Conservation (phyloP, 2,329 filamentous ascomycete species). For the Fusarium sp. region DNA sequence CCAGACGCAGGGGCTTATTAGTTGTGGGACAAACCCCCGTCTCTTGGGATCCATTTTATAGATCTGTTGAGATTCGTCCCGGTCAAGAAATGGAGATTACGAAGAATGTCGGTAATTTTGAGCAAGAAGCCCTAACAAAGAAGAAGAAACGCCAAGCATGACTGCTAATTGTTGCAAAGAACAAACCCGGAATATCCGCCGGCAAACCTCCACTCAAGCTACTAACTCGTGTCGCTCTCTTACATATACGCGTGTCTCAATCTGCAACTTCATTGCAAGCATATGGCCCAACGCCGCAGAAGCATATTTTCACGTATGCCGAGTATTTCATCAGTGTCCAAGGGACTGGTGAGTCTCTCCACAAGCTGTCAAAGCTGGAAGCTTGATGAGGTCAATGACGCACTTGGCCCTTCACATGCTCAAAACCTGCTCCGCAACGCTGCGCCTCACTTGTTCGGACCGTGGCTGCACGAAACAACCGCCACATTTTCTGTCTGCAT, state of each 20-base stretch:
- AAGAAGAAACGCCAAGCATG: constrained; percentile 34
- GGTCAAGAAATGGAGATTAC: background rate
- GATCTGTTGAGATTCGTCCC: constrained; percentile 40
- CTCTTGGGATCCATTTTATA: constrained; percentile 32
- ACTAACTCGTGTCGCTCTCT: constrained; percentile 8
- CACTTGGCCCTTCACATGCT: constrained; percentile 44
- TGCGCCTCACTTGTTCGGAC: constrained; percentile 8
- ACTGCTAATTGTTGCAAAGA: constrained; percentile 23
- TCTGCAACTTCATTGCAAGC: background rate
- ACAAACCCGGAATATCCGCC: constrained; percentile 27
- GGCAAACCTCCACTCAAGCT: background rate
- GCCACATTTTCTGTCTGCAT: background rate
- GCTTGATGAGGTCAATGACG: constrained; percentile 39
- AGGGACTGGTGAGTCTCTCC: constrained; percentile 3
- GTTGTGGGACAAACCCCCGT: constrained; percentile 41
- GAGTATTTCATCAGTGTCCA: background rate
- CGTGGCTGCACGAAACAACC: background rate
- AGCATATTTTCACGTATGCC: background rate
- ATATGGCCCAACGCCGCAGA: background rate
- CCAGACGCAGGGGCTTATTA: constrained; percentile 47
- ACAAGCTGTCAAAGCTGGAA: constrained; percentile 7
- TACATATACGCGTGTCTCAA: background rate
- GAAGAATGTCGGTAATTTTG: constrained; percentile 17
- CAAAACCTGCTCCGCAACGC: constrained; percentile 19
- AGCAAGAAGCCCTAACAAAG: constrained; percentile 18